phyloP scores from a whole-genome alignment of 495 filamentous ascomycete species.

The Annulohypoxylon nitens region DNA sequence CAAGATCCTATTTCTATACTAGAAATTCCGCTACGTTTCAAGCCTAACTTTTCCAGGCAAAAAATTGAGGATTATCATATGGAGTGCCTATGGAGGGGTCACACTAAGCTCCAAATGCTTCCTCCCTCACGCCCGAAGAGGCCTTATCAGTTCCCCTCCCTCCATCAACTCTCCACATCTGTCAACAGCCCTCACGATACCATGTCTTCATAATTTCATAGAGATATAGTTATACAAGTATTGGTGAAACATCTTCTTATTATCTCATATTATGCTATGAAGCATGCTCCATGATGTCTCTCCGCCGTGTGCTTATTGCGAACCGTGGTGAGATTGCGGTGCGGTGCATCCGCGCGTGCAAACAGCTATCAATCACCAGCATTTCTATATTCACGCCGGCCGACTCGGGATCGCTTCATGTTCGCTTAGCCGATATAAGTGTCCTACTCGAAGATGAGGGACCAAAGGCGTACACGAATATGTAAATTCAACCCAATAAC shows the following conservation, averaged over 20 bases:
- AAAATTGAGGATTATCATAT: not conserved
- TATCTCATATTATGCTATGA: not conserved
- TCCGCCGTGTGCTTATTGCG: conserved; percentile 48
- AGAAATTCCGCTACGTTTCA: not conserved
- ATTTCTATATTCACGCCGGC: conserved; percentile 68
- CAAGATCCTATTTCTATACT: not conserved
- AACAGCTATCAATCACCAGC: conserved; percentile 59
- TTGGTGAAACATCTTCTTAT: not conserved
- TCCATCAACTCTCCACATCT: conserved; percentile 12
- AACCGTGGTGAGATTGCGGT: conserved; percentile 73
- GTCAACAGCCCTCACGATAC: not conserved
- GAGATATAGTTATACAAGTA: not conserved
- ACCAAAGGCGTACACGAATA: conserved; percentile 39
- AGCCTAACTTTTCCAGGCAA: conserved; percentile 11
- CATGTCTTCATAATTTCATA: not conserved
- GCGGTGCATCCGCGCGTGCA: conserved; percentile 59
- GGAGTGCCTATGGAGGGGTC: not conserved
- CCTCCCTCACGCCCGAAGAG: not conserved
- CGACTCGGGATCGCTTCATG: conserved; percentile 69
- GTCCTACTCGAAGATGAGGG: conserved; percentile 49
- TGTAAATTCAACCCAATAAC: conserved; percentile 27
- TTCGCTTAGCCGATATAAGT: conserved; percentile 64
- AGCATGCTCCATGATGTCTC: conserved; percentile 17
- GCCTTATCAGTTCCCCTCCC: conserved; percentile 43
- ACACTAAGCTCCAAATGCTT: conserved; percentile 21